phyloP scores from a whole-genome alignment of 768 basidiomycete genomes.

The Lanmaoa pseudosensibilis region DNA sequence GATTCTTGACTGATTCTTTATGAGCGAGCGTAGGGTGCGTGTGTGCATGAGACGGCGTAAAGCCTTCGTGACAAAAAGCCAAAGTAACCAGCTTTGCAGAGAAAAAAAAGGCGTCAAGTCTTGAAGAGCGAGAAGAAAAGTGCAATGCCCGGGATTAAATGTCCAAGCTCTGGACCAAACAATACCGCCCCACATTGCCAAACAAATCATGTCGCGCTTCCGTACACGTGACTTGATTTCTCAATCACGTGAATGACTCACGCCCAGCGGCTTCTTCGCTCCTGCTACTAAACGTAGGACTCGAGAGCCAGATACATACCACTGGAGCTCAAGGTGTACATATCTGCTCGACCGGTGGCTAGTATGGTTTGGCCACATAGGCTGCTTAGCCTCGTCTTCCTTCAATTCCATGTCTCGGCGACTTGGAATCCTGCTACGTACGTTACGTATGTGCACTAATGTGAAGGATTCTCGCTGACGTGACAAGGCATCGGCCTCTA shows the following conservation, averaged over 20 bases:
- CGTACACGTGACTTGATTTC: conserved; percentile 25
- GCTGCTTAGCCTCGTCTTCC: no score
- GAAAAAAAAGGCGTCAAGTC: conserved; percentile 16
- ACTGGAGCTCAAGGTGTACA: no score
- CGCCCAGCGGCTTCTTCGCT: not conserved
- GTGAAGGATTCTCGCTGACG: no score
- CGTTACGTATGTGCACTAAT: no score
- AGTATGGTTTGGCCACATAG: no score
- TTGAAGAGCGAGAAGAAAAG: conserved; percentile 16
- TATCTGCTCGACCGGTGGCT: no score
- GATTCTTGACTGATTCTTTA: conserved; percentile 10
- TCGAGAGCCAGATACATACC: no score
- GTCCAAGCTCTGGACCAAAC: conserved; percentile 14
- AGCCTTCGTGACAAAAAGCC: conserved; percentile 38
- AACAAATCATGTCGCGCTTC: conserved; percentile 17
- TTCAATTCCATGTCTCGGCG: no score
- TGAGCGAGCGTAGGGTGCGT: conserved; percentile 29
- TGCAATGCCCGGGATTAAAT: not conserved
- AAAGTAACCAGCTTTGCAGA: conserved; percentile 32
- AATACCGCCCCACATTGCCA: conserved; percentile 25
- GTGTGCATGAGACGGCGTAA: conserved; percentile 35
- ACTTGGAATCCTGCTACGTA: no score
- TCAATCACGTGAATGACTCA: not conserved
- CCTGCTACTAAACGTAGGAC: no score
- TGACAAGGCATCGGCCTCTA: no score